A percentile compares a stretch with the other conserved stretches of the same genome.
Evolutionary conservation across 176 grass and related monocot genomes (phyloP).

Genomic region (Oryza nivara): DNA sequence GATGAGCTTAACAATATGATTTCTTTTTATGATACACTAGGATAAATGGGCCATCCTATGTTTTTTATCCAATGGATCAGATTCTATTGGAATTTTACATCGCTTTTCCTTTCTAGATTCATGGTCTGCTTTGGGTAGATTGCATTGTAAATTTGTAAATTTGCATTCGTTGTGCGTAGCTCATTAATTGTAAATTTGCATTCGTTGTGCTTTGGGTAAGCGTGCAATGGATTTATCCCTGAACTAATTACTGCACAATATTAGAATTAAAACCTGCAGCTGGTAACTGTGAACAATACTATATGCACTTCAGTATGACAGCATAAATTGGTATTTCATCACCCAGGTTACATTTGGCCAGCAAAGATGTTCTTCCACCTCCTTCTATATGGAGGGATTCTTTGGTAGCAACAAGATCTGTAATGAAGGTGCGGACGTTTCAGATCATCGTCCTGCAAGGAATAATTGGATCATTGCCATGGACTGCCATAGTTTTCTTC

Average conservation of each 20-base stretch:
- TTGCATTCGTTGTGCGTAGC: too few relatives aligned
- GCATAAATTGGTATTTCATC: constrained; percentile 7
- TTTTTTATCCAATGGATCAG: too few relatives aligned
- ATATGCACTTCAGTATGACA: background rate
- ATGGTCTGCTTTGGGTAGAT: background rate
- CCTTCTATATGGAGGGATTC: constrained; percentile 77
- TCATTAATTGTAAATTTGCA: too few relatives aligned
- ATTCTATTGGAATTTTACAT: background rate
- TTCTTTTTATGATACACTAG: too few relatives aligned
- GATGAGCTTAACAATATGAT: background rate
- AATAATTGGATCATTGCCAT: constrained; percentile 86
- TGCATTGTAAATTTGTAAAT: too few relatives aligned
- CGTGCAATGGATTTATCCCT: background rate
- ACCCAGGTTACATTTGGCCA: constrained; percentile 58
- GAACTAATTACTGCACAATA: background rate
- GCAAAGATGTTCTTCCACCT: constrained; percentile 52
- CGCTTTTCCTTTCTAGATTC: background rate
- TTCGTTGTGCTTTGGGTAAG: background rate
- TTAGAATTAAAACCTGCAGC: background rate
- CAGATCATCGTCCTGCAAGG: constrained; percentile 97
- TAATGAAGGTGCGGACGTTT: constrained; percentile 87
- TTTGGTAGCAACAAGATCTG: constrained; percentile 71
- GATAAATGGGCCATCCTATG: too few relatives aligned
- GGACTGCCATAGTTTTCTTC: constrained; percentile 94
- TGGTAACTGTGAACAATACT: constrained; percentile 7